Evolutionary conservation across 2,329 filamentous ascomycete genomes (phyloP), one percentile per base, ranked within the genome.

Genomic region (Cladosporium halotolerans): DNA sequence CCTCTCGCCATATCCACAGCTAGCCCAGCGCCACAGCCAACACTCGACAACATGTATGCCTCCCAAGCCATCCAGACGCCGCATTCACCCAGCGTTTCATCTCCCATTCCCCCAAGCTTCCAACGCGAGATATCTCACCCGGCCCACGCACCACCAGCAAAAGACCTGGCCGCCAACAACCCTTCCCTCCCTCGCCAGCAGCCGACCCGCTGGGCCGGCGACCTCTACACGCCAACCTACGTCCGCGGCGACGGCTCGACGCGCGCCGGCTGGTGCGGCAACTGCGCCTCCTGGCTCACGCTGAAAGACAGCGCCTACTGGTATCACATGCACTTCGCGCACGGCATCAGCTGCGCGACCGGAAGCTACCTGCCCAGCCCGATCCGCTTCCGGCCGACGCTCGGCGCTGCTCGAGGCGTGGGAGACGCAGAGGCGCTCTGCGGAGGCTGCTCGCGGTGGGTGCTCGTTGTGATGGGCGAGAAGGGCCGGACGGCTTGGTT

Each of bases 401-500:
- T 40, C 4, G 48, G 48, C 14, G 89, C 88, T 74, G 86, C 90
- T 66, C 85, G 86, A 38, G 91, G 89, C 63, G 82, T 87, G 3
- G 87, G 89, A 65, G 85, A 89, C 3, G 89, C 85, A 85, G 87
- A 92, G 66, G 88, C 85, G 2, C 76, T 89, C 5, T 92, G 88
- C 64, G 82, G 85, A 46, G 85, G 82, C 65, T 91, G 87, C 71
- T 85, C 84, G 60, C 85, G 89, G 57, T 91, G 87, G 87, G 85
- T 91, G 60, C 83, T 85, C 10, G 74, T 91, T 34, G 86, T 90
- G 40, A 91, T 86, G 72, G 89, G 84, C 68, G 92, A 92, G 74
- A 92, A 92, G 76, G 91, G 92, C 73, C 88, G 88, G n/a, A 95
- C 88, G 1, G 91, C 88, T 3, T 95, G 88, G 88, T 95, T 92